A percentile compares a stretch with the other conserved stretches of the same genome.
Evolutionary conservation across 495 filamentous ascomycete species (phyloP).

Genomic region (Extremus antarcticus): DNA sequence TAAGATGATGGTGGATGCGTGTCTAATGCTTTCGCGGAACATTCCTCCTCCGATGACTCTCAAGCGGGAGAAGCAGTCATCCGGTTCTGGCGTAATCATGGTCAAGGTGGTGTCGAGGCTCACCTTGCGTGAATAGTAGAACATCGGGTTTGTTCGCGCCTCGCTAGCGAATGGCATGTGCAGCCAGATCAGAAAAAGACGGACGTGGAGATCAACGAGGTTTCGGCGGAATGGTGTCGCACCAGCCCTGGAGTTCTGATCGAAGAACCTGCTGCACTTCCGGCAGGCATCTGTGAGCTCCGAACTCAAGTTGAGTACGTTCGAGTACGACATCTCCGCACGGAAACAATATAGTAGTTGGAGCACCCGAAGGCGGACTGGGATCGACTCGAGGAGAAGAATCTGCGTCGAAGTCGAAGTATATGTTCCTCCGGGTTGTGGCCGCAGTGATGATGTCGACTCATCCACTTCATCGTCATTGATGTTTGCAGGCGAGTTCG

Average conservation of each 20-base stretch:
- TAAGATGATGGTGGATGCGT: background rate
- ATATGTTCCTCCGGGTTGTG: conserved; percentile 10
- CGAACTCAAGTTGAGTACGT: background rate
- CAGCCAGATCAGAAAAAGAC: conserved; percentile 42
- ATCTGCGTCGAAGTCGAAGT: background rate
- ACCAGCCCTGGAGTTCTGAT: background rate
- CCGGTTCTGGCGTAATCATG: conserved; percentile 33
- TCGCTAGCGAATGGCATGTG: conserved; percentile 44
- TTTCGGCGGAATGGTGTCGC: background rate
- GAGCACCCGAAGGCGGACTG: background rate
- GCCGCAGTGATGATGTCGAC: conserved; percentile 29
- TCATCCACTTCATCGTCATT: conserved; percentile 47
- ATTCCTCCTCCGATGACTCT: conserved; percentile 37
- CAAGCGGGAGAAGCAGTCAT: conserved; percentile 29
- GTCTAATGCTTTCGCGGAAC: conserved; percentile 37
- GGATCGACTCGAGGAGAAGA: background rate
- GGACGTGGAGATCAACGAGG: conserved; percentile 27
- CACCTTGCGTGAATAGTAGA: conserved; percentile 46
- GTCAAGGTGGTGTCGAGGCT: conserved; percentile 41
- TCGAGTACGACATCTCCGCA: background rate
- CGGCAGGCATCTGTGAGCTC: background rate
- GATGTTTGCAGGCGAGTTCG: conserved; percentile 43
- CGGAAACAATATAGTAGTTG: background rate
- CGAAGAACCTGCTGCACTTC: background rate
- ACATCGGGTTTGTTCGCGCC: conserved; percentile 39